Base-by-base conservation (phyloP, 306 rosid genomes). In the Glycyrrhiza uralensis region DNA sequence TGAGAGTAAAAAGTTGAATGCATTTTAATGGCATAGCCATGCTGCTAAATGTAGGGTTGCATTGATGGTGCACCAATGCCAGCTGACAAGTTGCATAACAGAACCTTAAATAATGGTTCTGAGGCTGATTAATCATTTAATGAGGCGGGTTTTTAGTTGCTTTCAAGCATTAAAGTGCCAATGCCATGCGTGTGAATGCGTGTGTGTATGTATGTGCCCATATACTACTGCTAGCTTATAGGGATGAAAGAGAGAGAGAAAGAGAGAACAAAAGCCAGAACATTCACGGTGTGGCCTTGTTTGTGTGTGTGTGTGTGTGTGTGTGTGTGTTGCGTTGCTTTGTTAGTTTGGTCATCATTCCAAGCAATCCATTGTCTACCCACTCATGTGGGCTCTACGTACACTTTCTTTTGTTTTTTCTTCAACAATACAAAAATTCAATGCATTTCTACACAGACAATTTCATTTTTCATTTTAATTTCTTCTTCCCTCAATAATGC, bases 301-400 rank as follows among this genome's bases (percentile, higher is more conserved):
- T n/a, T 56, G 70, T 56, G 63, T 52, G 33, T 30, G 20, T 23
- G 10, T 54, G 75, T 20, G n/a, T n/a, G n/a, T 56, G 70, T 56
- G 63, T 52, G 33, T 30, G 20, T 23, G 10, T 54, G 75, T 20
- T 28, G 72, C 4, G 38, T 49, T 78, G 17, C 60, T 51, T 47
- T 74, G 75, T 35, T 79, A 54, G 88, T 84, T 86, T 74, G 80
- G 54, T 83, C 84, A 89, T 82, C 82, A 82, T 66, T 79, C 82
- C 75, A 36, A 69, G 59, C 71, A 39, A 80, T 83, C 72, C 71
- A 77, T 64, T 63, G 78, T 74, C 75, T 77, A 77, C 78, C 81
- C 69, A 62, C 52, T 63, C 74, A 72, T 76, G 86, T 81, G 80
- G 79, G 81, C 78, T 79, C 80, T 72, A 81, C 83, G 9, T 44